Evolutionary conservation across 768 basidiomycete genomes (phyloP).

Genomic region (Leccinum variicolor): DNA sequence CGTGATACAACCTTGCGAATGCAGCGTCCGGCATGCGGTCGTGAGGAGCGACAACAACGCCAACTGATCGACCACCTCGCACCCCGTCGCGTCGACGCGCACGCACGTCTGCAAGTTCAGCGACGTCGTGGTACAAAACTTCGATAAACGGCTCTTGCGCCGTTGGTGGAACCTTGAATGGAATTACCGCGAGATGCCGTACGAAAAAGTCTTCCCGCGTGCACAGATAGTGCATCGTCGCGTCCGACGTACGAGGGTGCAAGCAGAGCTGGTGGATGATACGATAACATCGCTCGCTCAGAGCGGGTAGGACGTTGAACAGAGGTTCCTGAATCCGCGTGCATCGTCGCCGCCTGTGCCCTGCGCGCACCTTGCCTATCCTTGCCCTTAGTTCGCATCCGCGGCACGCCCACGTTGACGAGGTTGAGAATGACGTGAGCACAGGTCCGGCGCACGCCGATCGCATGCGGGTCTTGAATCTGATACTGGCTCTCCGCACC

Average conservation of each 20-base stretch:
- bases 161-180: constrained; percentile 59
- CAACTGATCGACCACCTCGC: constrained; percentile 77
- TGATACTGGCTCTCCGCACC: constrained; percentile 60
- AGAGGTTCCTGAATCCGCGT: constrained; percentile 52
- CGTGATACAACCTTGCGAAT: constrained; percentile 64
- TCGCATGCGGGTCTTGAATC: constrained; percentile 76
- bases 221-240: constrained; percentile 80
- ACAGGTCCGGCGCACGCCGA: constrained; percentile 65
- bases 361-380: constrained; percentile 32
- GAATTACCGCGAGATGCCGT: constrained; percentile 73
- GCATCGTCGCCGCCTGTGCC: constrained; percentile 10
- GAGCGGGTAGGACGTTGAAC: constrained; percentile 57
- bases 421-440: constrained; percentile 80
- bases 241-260: constrained; percentile 80
- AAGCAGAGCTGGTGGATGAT: constrained; percentile 86
- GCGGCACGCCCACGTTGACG: constrained; percentile 68
- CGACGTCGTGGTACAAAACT: too few relatives aligned
- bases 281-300: constrained; percentile 84
- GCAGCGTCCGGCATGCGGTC: constrained; percentile 54
- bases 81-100: constrained; percentile 65
- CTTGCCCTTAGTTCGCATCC: constrained; percentile 44
- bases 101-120: constrained; percentile 71
- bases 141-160: too few relatives aligned
- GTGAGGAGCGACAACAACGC: constrained; percentile 70
- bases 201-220: constrained; percentile 88